Evolutionary conservation across 2,329 filamentous ascomycete species (phyloP).

Genomic region (Colletotrichum neosansevieriae): DNA sequence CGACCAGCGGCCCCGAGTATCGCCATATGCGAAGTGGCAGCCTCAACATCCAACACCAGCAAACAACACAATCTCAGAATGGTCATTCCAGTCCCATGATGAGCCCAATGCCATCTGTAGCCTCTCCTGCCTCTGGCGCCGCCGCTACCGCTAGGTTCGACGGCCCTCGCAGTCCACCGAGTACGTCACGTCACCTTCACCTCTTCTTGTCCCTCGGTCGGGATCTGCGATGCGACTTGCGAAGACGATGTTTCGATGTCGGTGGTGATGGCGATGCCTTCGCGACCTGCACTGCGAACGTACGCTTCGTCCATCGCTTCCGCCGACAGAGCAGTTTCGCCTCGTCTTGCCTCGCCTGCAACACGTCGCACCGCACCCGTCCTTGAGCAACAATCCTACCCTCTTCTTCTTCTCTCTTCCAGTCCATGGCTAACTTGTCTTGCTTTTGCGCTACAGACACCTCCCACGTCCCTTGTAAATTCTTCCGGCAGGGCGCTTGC

Average conservation of each 20-base stretch:
- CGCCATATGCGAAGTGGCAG: conserved; percentile 70
- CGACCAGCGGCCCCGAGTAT: conserved; percentile 61
- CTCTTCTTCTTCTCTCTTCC: conserved; percentile 34
- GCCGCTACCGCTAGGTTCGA: conserved; percentile 59
- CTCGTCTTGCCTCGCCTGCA: conserved; percentile 20
- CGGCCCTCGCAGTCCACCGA: conserved; percentile 72
- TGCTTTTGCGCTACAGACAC: conserved; percentile 72
- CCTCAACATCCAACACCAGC: conserved; percentile 61
- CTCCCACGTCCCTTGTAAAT: conserved; percentile 98
- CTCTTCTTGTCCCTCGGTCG: neutral
- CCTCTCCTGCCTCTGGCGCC: conserved; percentile 33
- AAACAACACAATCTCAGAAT: conserved; percentile 44
- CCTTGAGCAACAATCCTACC: conserved; percentile 33
- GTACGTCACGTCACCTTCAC: conserved; percentile 61
- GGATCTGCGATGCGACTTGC: neutral
- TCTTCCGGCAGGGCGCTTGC: conserved; percentile 96
- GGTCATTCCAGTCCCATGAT: conserved; percentile 48
- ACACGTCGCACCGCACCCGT: conserved; percentile 38
- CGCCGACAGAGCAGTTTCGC: neutral
- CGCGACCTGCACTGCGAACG: neutral
- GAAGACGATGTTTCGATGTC: neutral
- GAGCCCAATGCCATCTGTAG: conserved; percentile 50
- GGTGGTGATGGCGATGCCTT: neutral
- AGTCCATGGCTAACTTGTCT: conserved; percentile 35
- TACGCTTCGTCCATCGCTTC: neutral